Evolutionary conservation across 768 basidiomycete genomes (phyloP), one percentile per base, ranked within the genome.

Genomic region (Strobilomyces dryophilus): DNA sequence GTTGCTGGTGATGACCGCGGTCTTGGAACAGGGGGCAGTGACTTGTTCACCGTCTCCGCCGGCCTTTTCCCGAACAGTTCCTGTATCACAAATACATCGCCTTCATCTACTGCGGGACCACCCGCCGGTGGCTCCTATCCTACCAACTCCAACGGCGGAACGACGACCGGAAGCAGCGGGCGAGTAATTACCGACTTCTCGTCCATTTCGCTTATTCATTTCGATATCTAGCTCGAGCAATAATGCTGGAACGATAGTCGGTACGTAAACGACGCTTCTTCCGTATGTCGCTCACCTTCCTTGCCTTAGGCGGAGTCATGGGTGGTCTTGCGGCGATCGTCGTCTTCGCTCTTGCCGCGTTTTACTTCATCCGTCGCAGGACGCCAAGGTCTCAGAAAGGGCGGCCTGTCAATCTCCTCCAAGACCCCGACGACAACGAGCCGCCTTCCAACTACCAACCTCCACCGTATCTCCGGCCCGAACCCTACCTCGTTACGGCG

Each of bases 51-150:
- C n/a, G 79, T 90, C 34, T 71, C 75, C 53, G 72, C 74, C 24
- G 81, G 84, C 1, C 65, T 73, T 14, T 65, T 74, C 53, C 78
- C 76, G 58, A 72, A 79, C 54, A 71, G 64, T 42, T 76, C 72
- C 2, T 92, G 89, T 61, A 64, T 91, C 44, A 79, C 73, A 40
- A 64, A 69, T 41, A 67, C 57, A 14, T 89, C 87, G 47, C 89
- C 89, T 0, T 88, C 85, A 47, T 89, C 89, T 5, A 92, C 89
- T 2, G 78, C 86, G 10, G 89, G 87, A 3, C 74, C 72, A 50
- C 87, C 89, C 7, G 89, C 89, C 20, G 89, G 89, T 35, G 88
- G 87, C 0, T 73, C 73, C 35, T 87, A 85, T 63, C 79, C 85
- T 0, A 89, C 87, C 0, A 76, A 75, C 45, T 67, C 74, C 18